phyloP scores from a whole-genome alignment of 768 basidiomycete genomes.

The Leccinum ochraceum region DNA sequence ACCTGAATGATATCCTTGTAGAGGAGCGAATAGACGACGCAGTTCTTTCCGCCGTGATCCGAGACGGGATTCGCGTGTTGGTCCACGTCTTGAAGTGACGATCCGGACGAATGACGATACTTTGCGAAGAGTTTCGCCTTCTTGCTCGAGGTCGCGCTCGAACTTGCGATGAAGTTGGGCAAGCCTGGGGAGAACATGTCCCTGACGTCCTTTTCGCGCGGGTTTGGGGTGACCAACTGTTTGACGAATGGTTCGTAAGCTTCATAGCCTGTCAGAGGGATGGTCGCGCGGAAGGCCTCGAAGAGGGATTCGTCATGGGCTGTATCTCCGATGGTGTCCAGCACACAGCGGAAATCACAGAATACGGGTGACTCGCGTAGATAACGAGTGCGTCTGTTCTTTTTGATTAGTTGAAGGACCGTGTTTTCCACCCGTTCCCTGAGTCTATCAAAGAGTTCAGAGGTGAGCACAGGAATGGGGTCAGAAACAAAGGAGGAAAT shows the following conservation, averaged over 20 bases:
- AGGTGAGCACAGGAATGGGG: not conserved
- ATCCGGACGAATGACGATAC: too few species aligned
- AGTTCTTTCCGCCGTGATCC: too few species aligned
- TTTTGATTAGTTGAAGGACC: constrained; percentile 12
- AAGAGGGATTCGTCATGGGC: constrained; percentile 8
- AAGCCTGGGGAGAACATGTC: too few species aligned
- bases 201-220: too few species aligned
- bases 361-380: constrained; percentile 16
- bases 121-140: too few species aligned
- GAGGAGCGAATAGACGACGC: too few species aligned
- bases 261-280: constrained; percentile 26
- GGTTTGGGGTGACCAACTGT: too few species aligned
- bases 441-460: not conserved
- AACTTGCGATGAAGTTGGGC: too few species aligned
- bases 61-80: too few species aligned
- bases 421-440: constrained; percentile 9
- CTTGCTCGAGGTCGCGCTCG: too few species aligned
- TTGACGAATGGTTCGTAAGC: constrained; percentile 15
- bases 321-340: constrained; percentile 4
- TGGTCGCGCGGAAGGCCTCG: constrained; percentile 13
- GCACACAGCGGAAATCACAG: constrained; percentile 12
- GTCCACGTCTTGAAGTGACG: too few species aligned
- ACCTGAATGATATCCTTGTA: too few species aligned
- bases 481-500: not conserved
- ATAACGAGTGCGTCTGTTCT: constrained; percentile 18